Percentiles rank a stretch among this genome's conserved stretches.
Evolutionary conservation across 306 rosid genomes (phyloP).

Genomic region (Astragalus glycyphyllos): DNA sequence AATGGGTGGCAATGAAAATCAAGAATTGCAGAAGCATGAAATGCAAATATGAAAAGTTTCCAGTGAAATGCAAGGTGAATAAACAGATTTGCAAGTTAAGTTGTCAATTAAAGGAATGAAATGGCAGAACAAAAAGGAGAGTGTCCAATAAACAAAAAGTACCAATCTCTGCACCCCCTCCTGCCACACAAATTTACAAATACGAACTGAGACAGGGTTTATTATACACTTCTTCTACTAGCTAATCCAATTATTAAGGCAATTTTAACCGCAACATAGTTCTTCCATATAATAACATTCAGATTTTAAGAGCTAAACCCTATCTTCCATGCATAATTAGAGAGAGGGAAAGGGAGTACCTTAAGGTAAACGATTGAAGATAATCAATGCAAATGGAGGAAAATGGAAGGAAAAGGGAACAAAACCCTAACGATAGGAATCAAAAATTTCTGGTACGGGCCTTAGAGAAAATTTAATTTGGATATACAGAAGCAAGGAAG

Average conservation of each 20-base stretch:
- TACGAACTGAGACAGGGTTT: slow-evolving; percentile 50
- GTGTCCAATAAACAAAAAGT: slow-evolving; percentile 61
- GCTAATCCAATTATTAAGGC: slow-evolving; percentile 36
- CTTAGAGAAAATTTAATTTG: slow-evolving; percentile 2
- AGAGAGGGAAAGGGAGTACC: slow-evolving; percentile 41
- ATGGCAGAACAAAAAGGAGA: slow-evolving; percentile 61
- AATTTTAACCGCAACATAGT: slow-evolving; percentile 32
- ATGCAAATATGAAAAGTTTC: slow-evolving; percentile 49
- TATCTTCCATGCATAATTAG: neutral
- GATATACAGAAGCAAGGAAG: neutral
- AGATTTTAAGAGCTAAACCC: neutral
- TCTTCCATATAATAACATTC: neutral
- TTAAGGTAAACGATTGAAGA: slow-evolving; percentile 30
- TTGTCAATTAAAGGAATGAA: slow-evolving; percentile 54
- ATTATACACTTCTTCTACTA: slow-evolving; percentile 32
- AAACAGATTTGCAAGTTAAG: slow-evolving; percentile 43
- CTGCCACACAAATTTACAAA: slow-evolving; percentile 76
- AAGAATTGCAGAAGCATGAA: slow-evolving; percentile 57
- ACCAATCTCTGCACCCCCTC: slow-evolving; percentile 67
- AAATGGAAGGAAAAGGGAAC: neutral
- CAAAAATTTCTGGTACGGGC: neutral
- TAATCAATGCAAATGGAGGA: slow-evolving; percentile 14
- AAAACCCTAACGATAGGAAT: neutral
- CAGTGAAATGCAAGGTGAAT: slow-evolving; percentile 57
- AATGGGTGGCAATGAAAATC: slow-evolving; percentile 51